Conservation (phyloP, 208 protist species). For the Trypanosoma melophagium region DNA sequence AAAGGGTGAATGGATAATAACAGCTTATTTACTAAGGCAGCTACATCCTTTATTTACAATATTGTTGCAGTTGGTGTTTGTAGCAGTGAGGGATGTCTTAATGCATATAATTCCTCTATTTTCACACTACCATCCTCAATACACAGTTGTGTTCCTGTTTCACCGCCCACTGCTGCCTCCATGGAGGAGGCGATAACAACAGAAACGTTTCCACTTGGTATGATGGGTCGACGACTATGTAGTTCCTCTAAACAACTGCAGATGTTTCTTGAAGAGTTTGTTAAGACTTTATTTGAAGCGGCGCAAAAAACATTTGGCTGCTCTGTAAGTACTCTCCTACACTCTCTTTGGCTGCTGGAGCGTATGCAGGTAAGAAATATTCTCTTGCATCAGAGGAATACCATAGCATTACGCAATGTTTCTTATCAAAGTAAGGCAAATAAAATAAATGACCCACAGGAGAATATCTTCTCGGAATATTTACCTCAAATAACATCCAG, state of each 20-base stretch:
- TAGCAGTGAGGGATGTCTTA: conserved; percentile 32
- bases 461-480: neutral
- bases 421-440: neutral
- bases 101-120: conserved; percentile 30
- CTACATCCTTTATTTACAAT: conserved; percentile 36
- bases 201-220: conserved; percentile 27
- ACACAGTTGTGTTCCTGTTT: neutral
- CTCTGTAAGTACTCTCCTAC: conserved; percentile 34
- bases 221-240: conserved; percentile 37
- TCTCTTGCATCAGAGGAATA: conserved; percentile 22
- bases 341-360: conserved; percentile 41
- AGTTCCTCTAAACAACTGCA: conserved; percentile 33
- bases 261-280: conserved; percentile 28
- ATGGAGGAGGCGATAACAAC: conserved; percentile 12
- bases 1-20: too few relatives aligned
- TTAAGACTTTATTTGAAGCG: conserved; percentile 26
- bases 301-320: conserved; percentile 25
- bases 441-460: neutral
- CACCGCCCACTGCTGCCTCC: neutral
- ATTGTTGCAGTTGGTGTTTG: conserved; percentile 43
- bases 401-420: neutral
- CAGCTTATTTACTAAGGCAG: conserved; percentile 2
- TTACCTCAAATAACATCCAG: neutral
- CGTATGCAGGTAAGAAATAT: conserved; percentile 41
- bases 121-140: neutral